Conservation (phyloP, 2,329 filamentous ascomycete species). For the Nannizzia gypsea region DNA sequence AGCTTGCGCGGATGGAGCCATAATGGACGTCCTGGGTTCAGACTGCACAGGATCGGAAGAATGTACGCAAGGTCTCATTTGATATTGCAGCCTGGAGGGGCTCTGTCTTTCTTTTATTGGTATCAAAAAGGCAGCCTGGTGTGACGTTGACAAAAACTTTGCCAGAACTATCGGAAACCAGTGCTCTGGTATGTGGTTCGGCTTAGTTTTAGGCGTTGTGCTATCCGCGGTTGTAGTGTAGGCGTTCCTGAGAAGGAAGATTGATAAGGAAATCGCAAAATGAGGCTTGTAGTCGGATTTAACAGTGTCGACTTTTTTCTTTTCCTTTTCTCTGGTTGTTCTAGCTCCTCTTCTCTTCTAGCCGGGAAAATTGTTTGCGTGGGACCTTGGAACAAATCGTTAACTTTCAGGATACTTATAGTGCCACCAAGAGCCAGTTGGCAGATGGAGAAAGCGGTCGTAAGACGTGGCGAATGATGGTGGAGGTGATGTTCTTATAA, state of each 20-base stretch:
- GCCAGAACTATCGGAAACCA: neutral
- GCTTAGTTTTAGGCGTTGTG: neutral
- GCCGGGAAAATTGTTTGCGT: neutral
- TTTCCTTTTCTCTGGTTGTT: neutral
- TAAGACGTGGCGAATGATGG: neutral
- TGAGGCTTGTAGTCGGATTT: neutral
- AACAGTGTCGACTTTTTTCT: neutral
- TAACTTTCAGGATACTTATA: slow-evolving; percentile 3
- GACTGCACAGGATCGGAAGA: slow-evolving; percentile 9
- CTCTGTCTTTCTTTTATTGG: neutral
- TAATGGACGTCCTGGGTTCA: slow-evolving; percentile 12
- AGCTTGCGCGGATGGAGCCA: slow-evolving; percentile 10
- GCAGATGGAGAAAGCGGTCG: neutral
- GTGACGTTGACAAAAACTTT: slow-evolving; percentile 4
- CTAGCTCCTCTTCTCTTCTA: neutral
- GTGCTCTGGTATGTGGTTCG: neutral
- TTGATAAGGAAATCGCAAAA: neutral
- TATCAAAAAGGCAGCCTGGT: neutral
- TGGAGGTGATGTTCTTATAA: neutral
- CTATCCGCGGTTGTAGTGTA: neutral
- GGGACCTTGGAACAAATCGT: neutral
- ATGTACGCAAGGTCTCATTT: slow-evolving; percentile 14
- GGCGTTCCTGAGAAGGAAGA: neutral
- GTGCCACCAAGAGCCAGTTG: neutral
- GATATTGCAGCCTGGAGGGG: neutral